Base-by-base conservation (phyloP, 225 moss, liverwort and hornwort genomes). In the Climacium dendroides region DNA sequence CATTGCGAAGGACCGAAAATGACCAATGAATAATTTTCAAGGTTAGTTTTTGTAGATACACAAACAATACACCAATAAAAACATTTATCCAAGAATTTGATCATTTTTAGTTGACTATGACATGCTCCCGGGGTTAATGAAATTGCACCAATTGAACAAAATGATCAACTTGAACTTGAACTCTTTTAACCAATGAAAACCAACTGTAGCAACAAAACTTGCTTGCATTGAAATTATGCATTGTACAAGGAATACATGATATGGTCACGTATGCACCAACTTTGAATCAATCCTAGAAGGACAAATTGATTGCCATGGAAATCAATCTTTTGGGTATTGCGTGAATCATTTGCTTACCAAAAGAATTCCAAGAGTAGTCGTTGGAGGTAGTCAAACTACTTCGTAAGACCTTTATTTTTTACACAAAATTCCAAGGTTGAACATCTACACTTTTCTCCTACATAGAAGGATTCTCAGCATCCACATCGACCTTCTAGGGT, bases 251-350 rank as follows among this genome's bases (percentile, higher is more conserved):
- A 72, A 6, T 29, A 1, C 5, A 2, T 3, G 29, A 29, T 18
- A 16, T 45, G 10, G 10, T 16, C 45, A 28, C 6, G 3, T 2
- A 47, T 7, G 4, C 11, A 45, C 18, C 4, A 43, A 16, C 9
- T 71, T 71, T 43, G 26, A 71, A 43, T 43, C 10, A 43, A n/a
- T n/a, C 4, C 20, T 12, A n/a, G 0, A 22, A n/a, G 1, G 6
- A 12, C 0, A 0, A 3, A 10, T 0, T n/a, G 12, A 10, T n/a
- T 12, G 22, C 0, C 23, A 11, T 4, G 1, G 4, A 22, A 2
- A n/a, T n/a, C n/a, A n/a, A n/a, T n/a, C n/a, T n/a, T n/a, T n/a
- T n/a, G n/a, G n/a, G n/a, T n/a, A n/a, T n/a, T 4, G 4, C 0
- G 1, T 13, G 22, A 67, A 67, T 22, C 37, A 37, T 22, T 22